Percentiles rank a stretch among this genome's conserved stretches.
phyloP scores from a whole-genome alignment of 148 eudicot species.

The Camellia granthamiana region DNA sequence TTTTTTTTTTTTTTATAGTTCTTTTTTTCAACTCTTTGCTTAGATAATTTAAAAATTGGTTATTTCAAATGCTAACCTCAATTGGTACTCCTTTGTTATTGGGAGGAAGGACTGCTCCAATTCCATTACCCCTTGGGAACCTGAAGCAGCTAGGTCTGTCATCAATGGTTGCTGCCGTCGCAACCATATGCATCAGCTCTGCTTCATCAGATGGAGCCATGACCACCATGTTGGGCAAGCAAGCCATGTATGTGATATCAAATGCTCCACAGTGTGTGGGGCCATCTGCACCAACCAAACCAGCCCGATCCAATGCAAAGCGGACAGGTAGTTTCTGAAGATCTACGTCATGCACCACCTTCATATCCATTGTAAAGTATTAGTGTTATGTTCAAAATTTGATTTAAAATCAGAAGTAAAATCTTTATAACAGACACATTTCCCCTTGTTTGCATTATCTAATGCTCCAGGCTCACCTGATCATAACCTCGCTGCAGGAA shows the following conservation, averaged over 20 bases:
- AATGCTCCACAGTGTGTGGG: conserved; percentile 85
- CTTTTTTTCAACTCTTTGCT: neutral
- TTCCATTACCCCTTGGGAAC: conserved; percentile 73
- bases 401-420: neutral
- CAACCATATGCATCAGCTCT: conserved; percentile 74
- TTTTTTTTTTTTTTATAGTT: neutral
- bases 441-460: neutral
- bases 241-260: conserved; percentile 73
- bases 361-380: conserved; percentile 11
- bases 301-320: conserved; percentile 74
- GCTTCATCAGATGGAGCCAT: conserved; percentile 86
- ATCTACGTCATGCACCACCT: conserved; percentile 83
- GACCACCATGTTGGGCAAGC: conserved; percentile 80
- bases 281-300: conserved; percentile 83
- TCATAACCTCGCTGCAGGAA: conserved; percentile 75
- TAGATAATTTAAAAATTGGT: neutral
- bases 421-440: neutral
- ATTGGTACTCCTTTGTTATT: conserved; percentile 59
- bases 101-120: conserved; percentile 53
- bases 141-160: conserved; percentile 82
- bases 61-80: conserved; percentile 39
- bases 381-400: neutral
- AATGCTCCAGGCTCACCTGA: conserved; percentile 38
- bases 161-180: conserved; percentile 70
- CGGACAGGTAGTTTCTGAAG: conserved; percentile 75